phyloP scores from a whole-genome alignment of 441 rosid genomes.

The Populus hybrid region DNA sequence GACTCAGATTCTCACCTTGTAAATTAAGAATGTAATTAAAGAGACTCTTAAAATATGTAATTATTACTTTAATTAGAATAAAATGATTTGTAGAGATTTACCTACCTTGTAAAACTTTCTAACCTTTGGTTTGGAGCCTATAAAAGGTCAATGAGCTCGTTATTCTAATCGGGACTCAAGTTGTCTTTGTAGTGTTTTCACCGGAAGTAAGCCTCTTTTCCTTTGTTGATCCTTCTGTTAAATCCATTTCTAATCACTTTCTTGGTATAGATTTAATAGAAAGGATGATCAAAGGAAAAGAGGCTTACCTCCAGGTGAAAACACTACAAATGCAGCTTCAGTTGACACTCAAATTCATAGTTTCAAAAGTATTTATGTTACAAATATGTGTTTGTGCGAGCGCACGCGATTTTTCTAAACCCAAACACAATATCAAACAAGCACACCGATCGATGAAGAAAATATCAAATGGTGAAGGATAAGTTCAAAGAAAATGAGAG shows the following conservation, averaged over 20 bases:
- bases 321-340: background rate
- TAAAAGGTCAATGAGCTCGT: background rate
- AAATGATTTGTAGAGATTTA: background rate
- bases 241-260: background rate
- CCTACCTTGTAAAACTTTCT: background rate
- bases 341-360: background rate
- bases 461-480: no score
- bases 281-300: background rate
- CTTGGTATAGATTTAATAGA: background rate
- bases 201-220: background rate
- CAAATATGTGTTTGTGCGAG: no score
- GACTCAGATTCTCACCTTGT: background rate
- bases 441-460: no score
- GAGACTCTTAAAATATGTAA: background rate
- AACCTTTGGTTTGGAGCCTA: background rate
- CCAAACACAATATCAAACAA: no score
- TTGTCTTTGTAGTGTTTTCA: background rate
- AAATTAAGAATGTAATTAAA: background rate
- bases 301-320: background rate
- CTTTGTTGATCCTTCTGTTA: background rate
- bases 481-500: no score
- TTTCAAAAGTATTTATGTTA: no score
- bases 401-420: no score
- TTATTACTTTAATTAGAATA: no score
- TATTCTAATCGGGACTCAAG: background rate